Base-by-base conservation (phyloP, 2,329 filamentous ascomycete genomes). In the Penicillium digitatum region DNA sequence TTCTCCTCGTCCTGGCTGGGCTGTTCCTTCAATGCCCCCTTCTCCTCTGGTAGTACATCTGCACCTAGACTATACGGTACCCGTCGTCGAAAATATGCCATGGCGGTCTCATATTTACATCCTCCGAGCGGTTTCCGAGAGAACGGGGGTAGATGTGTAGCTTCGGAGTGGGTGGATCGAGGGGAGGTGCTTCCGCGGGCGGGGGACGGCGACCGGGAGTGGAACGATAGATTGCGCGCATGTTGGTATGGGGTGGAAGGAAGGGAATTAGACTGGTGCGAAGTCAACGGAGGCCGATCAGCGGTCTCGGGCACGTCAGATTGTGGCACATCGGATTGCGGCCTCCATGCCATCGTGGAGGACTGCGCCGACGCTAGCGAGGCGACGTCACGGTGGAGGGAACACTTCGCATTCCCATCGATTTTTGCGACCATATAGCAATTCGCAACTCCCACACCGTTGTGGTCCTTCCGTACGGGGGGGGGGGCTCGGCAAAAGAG, bases 241-340 rank as follows among this genome's bases (percentile, higher is more conserved):
- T 89, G 88, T 72, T 96, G 92, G 68, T 93, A 89, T 9, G 93
- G 94, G 3, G 93, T 97, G 1, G 93, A 95, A 1, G 93, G 93
- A 46, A 96, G 89, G 9, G 93, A 97, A 70, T 82, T 95, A 24
- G 93, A 95, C 69, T 95, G 84, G 49, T 85, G 84, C 44, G 79
- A 82, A 55, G 75, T 75, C 61, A 83, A 74, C 59, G 81, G 75
- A 56, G 79, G 76, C 62, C 81, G 75, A 70, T 76, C 62, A 64
- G 68, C 62, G 52, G 69, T 62, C 61, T 72, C 67, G 50, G 73
- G 67, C 61, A 68, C 65, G 57, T 72, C 67, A 60, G 65, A 62
- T 59, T 68, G 66, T 24, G 27, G 48, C 37, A 50, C 37, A 24
- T 72, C 66, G 61, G 65, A 62, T 59, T 70, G 66, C 58, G 70